A percentile compares a stretch with the other conserved stretches of the same genome.
Conservation (phyloP, 2,329 filamentous ascomycete species). For the Paracoccidioides brasiliensis region DNA sequence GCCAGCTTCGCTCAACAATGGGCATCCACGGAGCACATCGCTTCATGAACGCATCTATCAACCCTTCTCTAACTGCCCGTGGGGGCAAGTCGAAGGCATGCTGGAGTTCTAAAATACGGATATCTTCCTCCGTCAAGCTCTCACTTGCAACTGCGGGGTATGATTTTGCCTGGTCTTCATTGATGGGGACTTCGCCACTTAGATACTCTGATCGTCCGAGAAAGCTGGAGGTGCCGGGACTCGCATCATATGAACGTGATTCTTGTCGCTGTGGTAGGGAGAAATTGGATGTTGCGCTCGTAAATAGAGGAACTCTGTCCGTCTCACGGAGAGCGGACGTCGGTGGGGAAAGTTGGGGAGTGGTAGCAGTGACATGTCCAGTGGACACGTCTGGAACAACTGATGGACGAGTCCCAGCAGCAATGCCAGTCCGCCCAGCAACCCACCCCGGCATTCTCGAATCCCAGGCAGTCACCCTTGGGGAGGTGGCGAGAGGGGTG, state of each 20-base stretch:
- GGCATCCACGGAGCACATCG: constrained; percentile 23
- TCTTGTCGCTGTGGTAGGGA: constrained; percentile 5
- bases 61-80: constrained; percentile 17
- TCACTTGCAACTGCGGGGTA: constrained; percentile 15
- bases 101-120: constrained; percentile 16
- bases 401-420: not conserved
- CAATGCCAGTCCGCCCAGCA: not conserved
- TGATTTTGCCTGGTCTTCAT: constrained; percentile 17
- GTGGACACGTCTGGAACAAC: not conserved
- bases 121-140: constrained; percentile 17
- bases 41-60: constrained; percentile 22
- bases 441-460: not conserved
- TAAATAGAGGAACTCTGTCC: not conserved
- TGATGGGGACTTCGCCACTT: constrained; percentile 16
- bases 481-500: not conserved
- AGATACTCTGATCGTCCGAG: constrained; percentile 21
- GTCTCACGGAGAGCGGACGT: not conserved
- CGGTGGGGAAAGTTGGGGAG: not conserved
- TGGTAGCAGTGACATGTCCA: not conserved
- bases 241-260: constrained; percentile 9
- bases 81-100: constrained; percentile 19
- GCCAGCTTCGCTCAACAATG: constrained; percentile 19
- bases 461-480: not conserved
- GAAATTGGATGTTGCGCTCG: not conserved
- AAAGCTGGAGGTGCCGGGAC: constrained; percentile 15